Evolutionary conservation across 2,329 filamentous ascomycete species (phyloP).

Genomic region (Botrytis galanthina): DNA sequence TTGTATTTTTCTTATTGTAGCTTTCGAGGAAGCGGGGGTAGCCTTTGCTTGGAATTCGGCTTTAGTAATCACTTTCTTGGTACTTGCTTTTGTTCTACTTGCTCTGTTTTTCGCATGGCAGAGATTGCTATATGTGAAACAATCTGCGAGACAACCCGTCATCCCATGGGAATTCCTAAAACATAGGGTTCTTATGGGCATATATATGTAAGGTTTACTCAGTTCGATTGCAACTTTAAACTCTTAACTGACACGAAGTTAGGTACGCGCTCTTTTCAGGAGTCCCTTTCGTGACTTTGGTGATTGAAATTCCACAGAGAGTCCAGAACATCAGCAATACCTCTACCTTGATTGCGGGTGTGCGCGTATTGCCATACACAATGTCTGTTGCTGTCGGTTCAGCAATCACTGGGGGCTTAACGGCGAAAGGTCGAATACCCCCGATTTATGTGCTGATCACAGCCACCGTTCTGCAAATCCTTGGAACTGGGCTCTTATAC

Average conservation of each 20-base stretch:
- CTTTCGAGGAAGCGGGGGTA: conserved; percentile 46
- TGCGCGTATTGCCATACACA: background rate
- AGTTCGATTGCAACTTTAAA: background rate
- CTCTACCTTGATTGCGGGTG: conserved; percentile 17
- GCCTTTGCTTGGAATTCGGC: conserved; percentile 45
- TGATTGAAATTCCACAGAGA: conserved; percentile 26
- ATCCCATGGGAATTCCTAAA: background rate
- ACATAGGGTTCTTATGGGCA: background rate
- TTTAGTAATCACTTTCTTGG: conserved; percentile 39
- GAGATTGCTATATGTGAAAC: conserved; percentile 19
- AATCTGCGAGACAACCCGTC: conserved; percentile 5
- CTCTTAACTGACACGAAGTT: conserved; percentile 4
- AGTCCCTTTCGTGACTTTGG: conserved; percentile 22
- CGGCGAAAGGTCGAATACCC: background rate
- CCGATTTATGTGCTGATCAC: background rate
- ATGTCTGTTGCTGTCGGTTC: background rate
- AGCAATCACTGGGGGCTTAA: background rate
- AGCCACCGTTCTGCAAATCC: conserved; percentile 18
- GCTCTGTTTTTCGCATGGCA: conserved; percentile 40
- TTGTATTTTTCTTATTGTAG: conserved; percentile 47
- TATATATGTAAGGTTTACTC: background rate
- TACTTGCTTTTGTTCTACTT: conserved; percentile 31
- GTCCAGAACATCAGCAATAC: conserved; percentile 23
- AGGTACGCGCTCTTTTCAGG: conserved; percentile 23
- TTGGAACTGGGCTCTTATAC: conserved; percentile 21